These are phyloP conservation scores for Psophocarpus tetragonolobus DNA, from an alignment of 306 rosid species.

Conservation along the genomic window DNA sequence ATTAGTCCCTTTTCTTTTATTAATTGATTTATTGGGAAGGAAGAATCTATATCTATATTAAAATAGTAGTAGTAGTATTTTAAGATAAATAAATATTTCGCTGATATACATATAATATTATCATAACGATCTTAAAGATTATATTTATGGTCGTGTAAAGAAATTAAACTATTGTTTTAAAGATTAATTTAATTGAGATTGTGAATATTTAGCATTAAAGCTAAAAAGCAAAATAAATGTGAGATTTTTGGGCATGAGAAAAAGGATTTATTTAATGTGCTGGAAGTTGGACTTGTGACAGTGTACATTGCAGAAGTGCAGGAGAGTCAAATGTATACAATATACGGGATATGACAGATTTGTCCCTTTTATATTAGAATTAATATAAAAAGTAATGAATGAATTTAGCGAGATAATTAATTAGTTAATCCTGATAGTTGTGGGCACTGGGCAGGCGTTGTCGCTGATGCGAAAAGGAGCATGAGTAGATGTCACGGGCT, in stretches of 20 bases:
- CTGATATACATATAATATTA: no score
- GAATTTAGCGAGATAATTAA: conserved; percentile 15
- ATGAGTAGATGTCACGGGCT: conserved; percentile 3
- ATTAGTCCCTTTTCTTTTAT: background rate
- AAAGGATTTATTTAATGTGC: background rate
- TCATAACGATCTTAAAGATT: no score
- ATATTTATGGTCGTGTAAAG: no score
- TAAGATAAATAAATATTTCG: background rate
- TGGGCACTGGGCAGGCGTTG: conserved; percentile 14
- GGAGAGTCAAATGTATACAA: conserved; percentile 8
- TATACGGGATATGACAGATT: conserved; percentile 20
- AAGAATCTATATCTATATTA: background rate
- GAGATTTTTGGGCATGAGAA: conserved; percentile 28
- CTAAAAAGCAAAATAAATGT: no score
- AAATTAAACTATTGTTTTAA: background rate
- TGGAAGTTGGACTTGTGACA: background rate
- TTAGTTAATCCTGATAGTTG: conserved; percentile 23
- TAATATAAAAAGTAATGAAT: conserved; percentile 35
- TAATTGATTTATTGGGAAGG: background rate
- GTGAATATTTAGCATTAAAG: background rate
- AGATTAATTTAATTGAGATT: background rate
- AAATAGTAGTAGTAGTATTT: no score
- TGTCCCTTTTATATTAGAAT: conserved; percentile 41
- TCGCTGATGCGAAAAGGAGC: background rate
- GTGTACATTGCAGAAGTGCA: conserved; percentile 30